Conservation (phyloP, 2,329 filamentous ascomycete genomes). For the Neofusicoccum umdonicola region DNA sequence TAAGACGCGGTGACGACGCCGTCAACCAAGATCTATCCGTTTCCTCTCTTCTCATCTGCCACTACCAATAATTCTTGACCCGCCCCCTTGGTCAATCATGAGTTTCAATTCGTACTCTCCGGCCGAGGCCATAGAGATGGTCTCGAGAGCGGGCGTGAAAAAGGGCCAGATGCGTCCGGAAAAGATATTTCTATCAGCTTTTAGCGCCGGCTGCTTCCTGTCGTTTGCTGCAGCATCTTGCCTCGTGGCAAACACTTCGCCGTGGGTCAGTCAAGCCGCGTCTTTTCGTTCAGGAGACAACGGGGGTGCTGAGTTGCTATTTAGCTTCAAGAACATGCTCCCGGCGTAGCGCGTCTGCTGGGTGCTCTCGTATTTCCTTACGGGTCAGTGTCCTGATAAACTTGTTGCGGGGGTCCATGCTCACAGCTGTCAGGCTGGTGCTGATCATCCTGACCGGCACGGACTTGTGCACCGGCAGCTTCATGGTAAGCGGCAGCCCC, state of each 20-base stretch:
- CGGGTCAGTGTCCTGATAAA: not conserved
- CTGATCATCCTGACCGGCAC: conserved; percentile 9
- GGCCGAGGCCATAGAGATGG: conserved; percentile 51
- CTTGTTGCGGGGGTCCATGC: not conserved
- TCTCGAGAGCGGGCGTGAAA: conserved; percentile 48
- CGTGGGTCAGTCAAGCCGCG: conserved; percentile 12
- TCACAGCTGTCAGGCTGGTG: conserved; percentile 21
- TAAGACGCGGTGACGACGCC: not conserved
- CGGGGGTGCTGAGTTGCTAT: not conserved
- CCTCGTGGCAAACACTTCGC: conserved; percentile 15
- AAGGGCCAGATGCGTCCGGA: conserved; percentile 55
- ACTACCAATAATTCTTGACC: not conserved
- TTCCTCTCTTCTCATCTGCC: not conserved
- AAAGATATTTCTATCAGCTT: conserved; percentile 53
- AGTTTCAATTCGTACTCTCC: conserved; percentile 44
- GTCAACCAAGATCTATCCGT: not conserved
- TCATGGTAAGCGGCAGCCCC: conserved; percentile 5
- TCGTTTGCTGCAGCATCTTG: conserved; percentile 40
- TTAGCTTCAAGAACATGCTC: conserved; percentile 15
- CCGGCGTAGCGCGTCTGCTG: conserved; percentile 10
- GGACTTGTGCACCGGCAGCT: conserved; percentile 16
- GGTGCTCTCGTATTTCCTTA: conserved; percentile 16
- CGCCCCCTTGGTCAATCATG: not conserved
- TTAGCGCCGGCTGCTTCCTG: conserved; percentile 53
- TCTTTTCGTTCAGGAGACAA: not conserved